These are phyloP conservation scores for Geosmithia morbida DNA, from an alignment of 2,329 filamentous ascomycete genomes.

Conservation along the genomic window DNA sequence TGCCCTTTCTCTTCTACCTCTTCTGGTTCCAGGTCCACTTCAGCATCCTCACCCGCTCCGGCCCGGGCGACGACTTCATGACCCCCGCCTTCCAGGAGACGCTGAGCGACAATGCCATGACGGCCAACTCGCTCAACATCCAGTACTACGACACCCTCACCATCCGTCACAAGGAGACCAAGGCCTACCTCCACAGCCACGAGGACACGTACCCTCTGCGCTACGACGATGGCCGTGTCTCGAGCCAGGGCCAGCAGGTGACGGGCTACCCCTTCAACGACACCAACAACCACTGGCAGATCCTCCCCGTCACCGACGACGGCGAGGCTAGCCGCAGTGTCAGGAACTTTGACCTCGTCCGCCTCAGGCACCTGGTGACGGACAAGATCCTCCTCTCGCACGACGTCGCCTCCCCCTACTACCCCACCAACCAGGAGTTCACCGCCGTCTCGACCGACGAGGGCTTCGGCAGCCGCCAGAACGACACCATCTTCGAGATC, in stretches of 20 bases:
- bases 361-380: conserved; percentile 75
- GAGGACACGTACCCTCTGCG: conserved; percentile 77
- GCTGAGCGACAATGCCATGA: conserved; percentile 85
- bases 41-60: conserved; percentile 71
- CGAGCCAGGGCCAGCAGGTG: conserved; percentile 94
- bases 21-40: conserved; percentile 99
- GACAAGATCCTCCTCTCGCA: conserved; percentile 81
- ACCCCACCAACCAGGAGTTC: conserved; percentile 97
- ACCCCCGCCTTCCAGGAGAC: conserved; percentile 96
- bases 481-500: conserved; percentile 89
- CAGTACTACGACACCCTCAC: conserved; percentile 83
- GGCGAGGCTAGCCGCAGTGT: conserved; percentile 49
- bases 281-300: conserved; percentile 97
- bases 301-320: conserved; percentile 55
- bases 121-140: conserved; percentile 70
- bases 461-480: conserved; percentile 57
- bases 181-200: conserved; percentile 91
- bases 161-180: conserved; percentile 93
- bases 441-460: conserved; percentile 65
- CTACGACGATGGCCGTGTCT: conserved; percentile 94
- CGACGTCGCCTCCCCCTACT: conserved; percentile 92
- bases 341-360: conserved; percentile 71
- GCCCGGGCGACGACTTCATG: conserved; percentile 98
- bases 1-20: conserved; percentile 94
- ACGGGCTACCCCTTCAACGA: conserved; percentile 97